Evolutionary conservation across 2,329 filamentous ascomycete species (phyloP), one percentile per base, ranked within the genome.

Genomic region (Lasiodiplodia sp.): DNA sequence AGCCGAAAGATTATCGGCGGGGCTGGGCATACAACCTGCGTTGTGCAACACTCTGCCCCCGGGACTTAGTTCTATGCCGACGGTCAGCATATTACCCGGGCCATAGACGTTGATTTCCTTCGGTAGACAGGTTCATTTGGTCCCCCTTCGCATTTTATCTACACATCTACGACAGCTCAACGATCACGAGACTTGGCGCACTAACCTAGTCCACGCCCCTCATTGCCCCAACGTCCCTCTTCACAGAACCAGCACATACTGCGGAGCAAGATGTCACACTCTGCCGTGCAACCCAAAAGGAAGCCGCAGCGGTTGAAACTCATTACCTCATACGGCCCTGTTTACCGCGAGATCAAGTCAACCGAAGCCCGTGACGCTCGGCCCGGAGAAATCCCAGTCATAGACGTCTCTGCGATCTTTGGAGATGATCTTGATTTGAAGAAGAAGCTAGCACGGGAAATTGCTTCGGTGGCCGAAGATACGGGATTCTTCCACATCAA

Each of bases 351-450:
- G 14, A 49, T 62, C 58, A 62, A 49, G 40, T 62, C 58, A 18
- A 62, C 58, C 2, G 40, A 62, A 16, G 58, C 58, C 18, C 58
- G 58, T 18, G 40, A 62, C 21, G 58, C 58, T 31, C 58, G 58
- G 8, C 78, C 3, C 80, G 80, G 69, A 82, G 82, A 49, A 75
- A 78, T n/a, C 75, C 79, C 72, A 77, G 51, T 70, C 10, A 71
- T 71, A 12, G 66, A 82, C 5, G 78, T 82, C 8, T 62, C 58
- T 21, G 77, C 76, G 52, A 68, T 77, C 77, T 44, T 78, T 75
- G 18, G 77, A 72, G 53, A 77, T 77, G 12, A 82, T 72, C 31
- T 79, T 74, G 62, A 82, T 70, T 73, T 81, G 81, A 25, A 76
- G 77, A 44, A 79, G 71, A 5, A 81, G 72, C 37, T 82, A 72